Evolutionary conservation across 257 asterid genomes (phyloP), one percentile per base, ranked within the genome.

Genomic region (Ocimum tenuiflorum): DNA sequence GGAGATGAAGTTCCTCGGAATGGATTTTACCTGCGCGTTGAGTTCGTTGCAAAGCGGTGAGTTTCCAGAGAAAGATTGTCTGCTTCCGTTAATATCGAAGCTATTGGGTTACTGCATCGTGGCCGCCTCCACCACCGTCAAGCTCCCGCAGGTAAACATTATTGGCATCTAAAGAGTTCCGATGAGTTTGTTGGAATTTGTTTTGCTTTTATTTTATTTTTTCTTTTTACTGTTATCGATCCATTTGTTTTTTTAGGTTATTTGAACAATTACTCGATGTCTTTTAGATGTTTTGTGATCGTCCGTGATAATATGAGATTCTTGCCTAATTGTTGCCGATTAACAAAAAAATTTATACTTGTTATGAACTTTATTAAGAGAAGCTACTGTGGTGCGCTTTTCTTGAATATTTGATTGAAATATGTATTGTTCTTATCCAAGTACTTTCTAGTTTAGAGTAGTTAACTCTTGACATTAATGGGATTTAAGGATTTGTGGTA

Each of bases 41-140:
- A 88, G 83, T 67, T 84, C 99, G 58, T 73, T 92, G 7, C 54
- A 86, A 68, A 83, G 81, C 51, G 94, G 97, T 10, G 75, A 90
- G 76, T 68, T 92, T 70, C 99, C 99, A 18, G 96, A 81, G n/a
- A 89, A 85, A 58, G 95, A 89, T 60, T 92, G 99, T 67, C 75
- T 92, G 81, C 95, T 92, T 61, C 99, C 97, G 3, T 75, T 92
- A 27, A 80, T 92, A 33, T 92, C 99, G 0, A 92, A 88, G 86
- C 76, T 92, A 15, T 78, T 92, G 62, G 99, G 99, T 50, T 92
- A 92, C 82, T 86, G 87, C 73, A 87, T 92, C 71, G 96, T 92
- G 1, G 97, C 95, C 39, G 99, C 97, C 24, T 92, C 99, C 60
- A 92, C 95, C 75, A 92, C 96, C 24, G 99, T 92, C 71, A 92